These are phyloP conservation scores for Pezicula carpinea DNA, from an alignment of 2,329 filamentous ascomycete species.

Conservation along the genomic window DNA sequence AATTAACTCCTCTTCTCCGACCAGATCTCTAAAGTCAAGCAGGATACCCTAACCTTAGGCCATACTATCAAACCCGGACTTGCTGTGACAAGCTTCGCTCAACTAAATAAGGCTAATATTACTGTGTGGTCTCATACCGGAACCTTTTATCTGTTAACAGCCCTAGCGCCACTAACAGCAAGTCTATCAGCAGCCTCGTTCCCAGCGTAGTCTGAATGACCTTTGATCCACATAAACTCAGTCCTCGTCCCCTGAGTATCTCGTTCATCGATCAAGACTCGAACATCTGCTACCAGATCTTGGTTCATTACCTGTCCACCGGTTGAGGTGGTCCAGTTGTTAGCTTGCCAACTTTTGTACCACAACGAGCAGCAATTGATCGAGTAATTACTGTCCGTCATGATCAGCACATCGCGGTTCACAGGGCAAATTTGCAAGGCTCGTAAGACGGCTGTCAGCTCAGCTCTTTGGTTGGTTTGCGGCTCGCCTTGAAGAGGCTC, in stretches of 20 bases:
- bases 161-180: conserved; percentile 60
- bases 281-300: conserved; percentile 73
- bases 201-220: conserved; percentile 67
- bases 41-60: too few species aligned
- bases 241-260: conserved; percentile 56
- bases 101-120: too few species aligned
- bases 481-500: conserved; percentile 28
- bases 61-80: too few species aligned
- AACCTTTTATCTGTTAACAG: background rate
- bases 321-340: conserved; percentile 71
- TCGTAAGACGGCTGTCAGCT: conserved; percentile 81
- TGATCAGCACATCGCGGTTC: conserved; percentile 67
- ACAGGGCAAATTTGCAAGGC: conserved; percentile 72
- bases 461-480: conserved; percentile 96
- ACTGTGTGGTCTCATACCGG: too few species aligned
- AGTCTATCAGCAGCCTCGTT: conserved; percentile 78
- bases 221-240: conserved; percentile 84
- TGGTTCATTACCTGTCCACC: conserved; percentile 77
- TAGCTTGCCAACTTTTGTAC: conserved; percentile 70
- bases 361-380: conserved; percentile 87
- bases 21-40: too few species aligned
- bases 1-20: too few species aligned
- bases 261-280: conserved; percentile 67
- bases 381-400: conserved; percentile 85
- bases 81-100: too few species aligned